Evolutionary conservation across 2,329 filamentous ascomycete genomes (phyloP), one percentile per base, ranked within the genome.

Genomic region (Chaetomium olivaceum): DNA sequence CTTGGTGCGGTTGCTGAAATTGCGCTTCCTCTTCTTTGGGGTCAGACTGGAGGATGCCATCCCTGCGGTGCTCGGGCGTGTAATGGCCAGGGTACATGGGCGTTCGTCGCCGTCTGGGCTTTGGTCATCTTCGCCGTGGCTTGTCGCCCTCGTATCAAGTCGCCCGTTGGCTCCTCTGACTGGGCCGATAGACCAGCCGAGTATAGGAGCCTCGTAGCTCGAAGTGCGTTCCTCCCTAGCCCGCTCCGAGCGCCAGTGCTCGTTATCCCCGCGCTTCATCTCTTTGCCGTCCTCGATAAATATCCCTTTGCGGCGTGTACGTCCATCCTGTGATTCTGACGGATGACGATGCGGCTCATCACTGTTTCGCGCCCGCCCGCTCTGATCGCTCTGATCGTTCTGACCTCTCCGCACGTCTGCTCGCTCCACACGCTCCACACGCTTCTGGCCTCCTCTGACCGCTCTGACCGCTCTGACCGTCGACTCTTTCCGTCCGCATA

Each of bases 1-100:
- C 80, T 98, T 98, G 23, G 94, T 97, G 66, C 94, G 86, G 77
- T 97, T 97, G 80, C 92, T 96, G 74, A 97, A 98, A 74, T 92
- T 91, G 48, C 89, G 84, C 77, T 91, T 91, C 58, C 89, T 80
- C 76, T 90, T 90, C 77, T 90, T 90, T 90, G 4, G 85, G 81
- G 70, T 89, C 87, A 5, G 84, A 83, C 72, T 87, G 85, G 43
- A 86, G 77, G 33, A 82, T 72, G 0, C 79, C 78, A 58, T 83
- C 82, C 64, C 81, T 80, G 67, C 81, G 78, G 67, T 82, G 80
- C 52, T 84, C 80, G 2, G 81, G 76, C 2, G 78, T 80, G 70
- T 83, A 86, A 19, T 79, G 71, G 68, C 73, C 76, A 70, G 78
- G 76, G 63, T 82, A 82, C 56, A 80, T 71, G 19, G 76, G 11